Conservation (phyloP, 495 filamentous ascomycete species). For the Stereocaulon alpinum region DNA sequence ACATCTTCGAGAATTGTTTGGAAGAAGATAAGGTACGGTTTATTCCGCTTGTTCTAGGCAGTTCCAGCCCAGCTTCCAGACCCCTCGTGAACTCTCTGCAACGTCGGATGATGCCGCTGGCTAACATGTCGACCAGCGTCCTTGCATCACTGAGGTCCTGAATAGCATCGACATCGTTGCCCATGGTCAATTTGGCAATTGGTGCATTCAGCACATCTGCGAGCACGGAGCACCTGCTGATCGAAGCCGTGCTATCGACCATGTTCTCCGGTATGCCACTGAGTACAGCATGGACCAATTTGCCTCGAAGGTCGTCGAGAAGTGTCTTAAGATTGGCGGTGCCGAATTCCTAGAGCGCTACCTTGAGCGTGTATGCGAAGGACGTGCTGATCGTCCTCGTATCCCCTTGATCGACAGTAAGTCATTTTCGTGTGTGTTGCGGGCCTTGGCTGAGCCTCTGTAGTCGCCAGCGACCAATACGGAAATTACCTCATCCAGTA, state of each 20-base stretch:
- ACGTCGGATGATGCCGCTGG: conserved; percentile 7
- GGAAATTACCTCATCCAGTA: conserved; percentile 98
- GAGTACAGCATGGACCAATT: conserved; percentile 99
- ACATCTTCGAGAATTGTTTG: conserved; percentile 98
- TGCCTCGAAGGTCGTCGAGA: conserved; percentile 97
- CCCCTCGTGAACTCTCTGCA: background rate
- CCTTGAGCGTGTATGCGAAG: conserved; percentile 86
- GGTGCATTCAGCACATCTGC: conserved; percentile 99
- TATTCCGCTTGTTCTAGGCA: background rate
- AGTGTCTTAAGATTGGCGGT: conserved; percentile 94
- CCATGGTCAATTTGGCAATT: conserved; percentile 98
- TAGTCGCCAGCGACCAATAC: conserved; percentile 93
- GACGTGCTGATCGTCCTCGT: conserved; percentile 78
- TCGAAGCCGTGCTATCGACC: conserved; percentile 85
- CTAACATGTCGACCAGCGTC: conserved; percentile 53
- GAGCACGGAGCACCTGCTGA: conserved; percentile 90
- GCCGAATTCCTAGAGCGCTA: conserved; percentile 86
- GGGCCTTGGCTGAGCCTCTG: conserved; percentile 25
- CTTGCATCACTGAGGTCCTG: conserved; percentile 92
- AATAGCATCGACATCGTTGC: conserved; percentile 89
- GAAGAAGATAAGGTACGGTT: conserved; percentile 88
- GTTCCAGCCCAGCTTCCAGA: background rate
- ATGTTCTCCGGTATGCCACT: conserved; percentile 81
- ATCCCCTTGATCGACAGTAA: conserved; percentile 94
- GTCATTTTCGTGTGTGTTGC: conserved; percentile 22